Conservation (phyloP, 495 filamentous ascomycete genomes). For the Cudoniella acicularis region DNA sequence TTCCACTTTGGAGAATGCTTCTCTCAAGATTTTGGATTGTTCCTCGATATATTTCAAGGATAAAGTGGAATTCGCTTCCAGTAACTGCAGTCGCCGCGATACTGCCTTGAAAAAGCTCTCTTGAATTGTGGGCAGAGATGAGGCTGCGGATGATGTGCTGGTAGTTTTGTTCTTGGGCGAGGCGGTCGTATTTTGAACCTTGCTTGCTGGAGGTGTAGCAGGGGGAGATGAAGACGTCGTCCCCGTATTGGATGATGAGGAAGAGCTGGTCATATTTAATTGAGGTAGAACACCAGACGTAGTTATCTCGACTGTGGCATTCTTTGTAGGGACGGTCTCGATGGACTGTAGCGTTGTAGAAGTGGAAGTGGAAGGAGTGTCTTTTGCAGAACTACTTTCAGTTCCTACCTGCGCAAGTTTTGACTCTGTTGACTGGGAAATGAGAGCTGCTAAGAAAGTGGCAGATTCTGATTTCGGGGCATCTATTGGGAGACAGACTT, state of each 20-base stretch:
- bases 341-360: not conserved
- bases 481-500: slow-evolving; percentile 24
- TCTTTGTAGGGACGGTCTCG: not conserved
- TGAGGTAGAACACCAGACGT: not conserved
- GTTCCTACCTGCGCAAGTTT: not conserved
- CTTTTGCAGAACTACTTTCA: not conserved
- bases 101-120: slow-evolving; percentile 98
- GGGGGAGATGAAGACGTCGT: not conserved
- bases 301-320: not conserved
- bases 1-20: slow-evolving; percentile 88
- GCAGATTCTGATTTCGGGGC: slow-evolving; percentile 1
- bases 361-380: not conserved
- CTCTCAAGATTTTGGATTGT: slow-evolving; percentile 85
- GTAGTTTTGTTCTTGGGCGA: slow-evolving; percentile 26
- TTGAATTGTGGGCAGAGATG: slow-evolving; percentile 79
- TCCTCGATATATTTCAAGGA: slow-evolving; percentile 96
- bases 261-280: slow-evolving; percentile 8
- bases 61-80: slow-evolving; percentile 89
- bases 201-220: slow-evolving; percentile 15
- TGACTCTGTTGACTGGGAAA: not conserved
- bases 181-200: slow-evolving; percentile 15
- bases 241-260: not conserved
- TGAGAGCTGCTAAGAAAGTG: not conserved
- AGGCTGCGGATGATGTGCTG: slow-evolving; percentile 41
- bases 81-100: slow-evolving; percentile 82